Conservation (phyloP, 2,329 filamentous ascomycete species). For the Microdochium bolleyi region DNA sequence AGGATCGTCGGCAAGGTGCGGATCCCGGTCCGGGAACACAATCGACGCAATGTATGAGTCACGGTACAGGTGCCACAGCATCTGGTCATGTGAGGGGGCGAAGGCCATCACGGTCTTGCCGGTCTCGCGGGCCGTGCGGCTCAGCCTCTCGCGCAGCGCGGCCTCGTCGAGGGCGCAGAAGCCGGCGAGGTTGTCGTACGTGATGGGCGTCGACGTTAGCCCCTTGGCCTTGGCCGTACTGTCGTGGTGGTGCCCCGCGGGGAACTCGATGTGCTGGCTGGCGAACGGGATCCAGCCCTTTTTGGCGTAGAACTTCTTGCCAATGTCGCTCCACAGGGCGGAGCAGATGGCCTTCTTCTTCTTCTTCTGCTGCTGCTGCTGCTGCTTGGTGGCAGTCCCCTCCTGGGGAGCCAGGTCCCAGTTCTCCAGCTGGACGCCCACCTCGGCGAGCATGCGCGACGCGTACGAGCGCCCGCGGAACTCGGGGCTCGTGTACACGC, state of each 20-base stretch:
- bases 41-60: conserved; percentile 69
- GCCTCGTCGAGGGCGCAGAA: conserved; percentile 59
- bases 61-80: conserved; percentile 72
- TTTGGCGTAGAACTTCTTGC: conserved; percentile 70
- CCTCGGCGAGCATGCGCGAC: conserved; percentile 62
- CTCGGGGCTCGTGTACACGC: conserved; percentile 66
- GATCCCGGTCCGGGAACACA: conserved; percentile 35
- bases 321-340: conserved; percentile 80
- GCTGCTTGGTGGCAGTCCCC: neutral
- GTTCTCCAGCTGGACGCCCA: conserved; percentile 36
- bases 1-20: conserved; percentile 18
- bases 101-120: conserved; percentile 54
- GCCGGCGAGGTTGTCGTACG: conserved; percentile 49
- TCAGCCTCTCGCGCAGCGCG: conserved; percentile 48
- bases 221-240: conserved; percentile 10
- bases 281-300: conserved; percentile 70
- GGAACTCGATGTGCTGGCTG: conserved; percentile 64
- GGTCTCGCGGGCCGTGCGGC: conserved; percentile 19
- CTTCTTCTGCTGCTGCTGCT: conserved; percentile 4
- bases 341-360: conserved; percentile 49
- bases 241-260: conserved; percentile 22
- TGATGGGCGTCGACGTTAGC: conserved; percentile 35
- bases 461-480: conserved; percentile 71
- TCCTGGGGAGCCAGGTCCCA: conserved; percentile 22
- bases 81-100: conserved; percentile 57